Percentiles rank a stretch among this genome's conserved stretches.
Evolutionary conservation across 768 basidiomycete species (phyloP).

Genomic region (Boletus sp.): DNA sequence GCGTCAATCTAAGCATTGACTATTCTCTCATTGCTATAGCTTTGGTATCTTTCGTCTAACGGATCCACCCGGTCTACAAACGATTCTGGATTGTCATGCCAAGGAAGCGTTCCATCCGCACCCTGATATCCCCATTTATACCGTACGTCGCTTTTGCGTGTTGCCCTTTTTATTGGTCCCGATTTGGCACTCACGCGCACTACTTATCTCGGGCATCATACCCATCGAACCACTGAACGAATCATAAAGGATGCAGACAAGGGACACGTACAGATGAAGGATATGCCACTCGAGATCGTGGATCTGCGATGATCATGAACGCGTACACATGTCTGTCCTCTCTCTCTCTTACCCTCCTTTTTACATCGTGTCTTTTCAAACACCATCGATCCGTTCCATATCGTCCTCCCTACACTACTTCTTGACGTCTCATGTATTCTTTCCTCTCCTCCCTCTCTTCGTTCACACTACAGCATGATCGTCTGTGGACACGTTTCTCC

Average conservation of each 20-base stretch:
- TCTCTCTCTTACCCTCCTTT: not conserved
- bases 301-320: slow-evolving; percentile 54
- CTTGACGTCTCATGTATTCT: not conserved
- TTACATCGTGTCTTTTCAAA: not conserved
- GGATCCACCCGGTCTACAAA: slow-evolving; percentile 78
- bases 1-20: not conserved
- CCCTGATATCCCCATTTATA: slow-evolving; percentile 80
- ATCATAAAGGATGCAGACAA: slow-evolving; percentile 71
- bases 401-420: not conserved
- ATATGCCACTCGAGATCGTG: slow-evolving; percentile 75
- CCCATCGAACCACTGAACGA: not conserved
- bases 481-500: slow-evolving; percentile 1
- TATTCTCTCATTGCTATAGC: slow-evolving; percentile 23
- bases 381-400: not conserved
- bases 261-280: slow-evolving; percentile 79
- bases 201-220: not conserved
- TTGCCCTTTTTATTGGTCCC: not conserved
- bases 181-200: not conserved
- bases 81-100: slow-evolving; percentile 63
- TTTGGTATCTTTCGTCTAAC: slow-evolving; percentile 90
- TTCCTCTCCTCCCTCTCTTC: not conserved
- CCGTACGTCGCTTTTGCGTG: slow-evolving; percentile 48
- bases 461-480: not conserved
- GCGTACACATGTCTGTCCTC: not conserved
- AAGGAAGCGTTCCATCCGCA: slow-evolving; percentile 88